Percentiles rank a stretch among this genome's conserved stretches.
phyloP scores from a whole-genome alignment of 164 flowering plant species.

The Macadamia tetraphylla region DNA sequence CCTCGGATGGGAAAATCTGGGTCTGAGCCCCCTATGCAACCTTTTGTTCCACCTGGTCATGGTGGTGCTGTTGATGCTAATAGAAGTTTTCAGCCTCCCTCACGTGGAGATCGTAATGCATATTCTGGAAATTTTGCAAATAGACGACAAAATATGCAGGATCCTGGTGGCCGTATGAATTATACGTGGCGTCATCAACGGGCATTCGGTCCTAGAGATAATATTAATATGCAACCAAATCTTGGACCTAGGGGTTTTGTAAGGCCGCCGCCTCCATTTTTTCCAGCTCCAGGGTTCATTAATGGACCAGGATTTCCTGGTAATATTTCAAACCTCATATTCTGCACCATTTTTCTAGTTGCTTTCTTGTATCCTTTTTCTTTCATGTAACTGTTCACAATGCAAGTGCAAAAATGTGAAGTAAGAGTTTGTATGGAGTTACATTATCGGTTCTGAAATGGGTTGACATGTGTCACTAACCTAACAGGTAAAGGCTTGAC shows the following conservation, averaged over 20 bases:
- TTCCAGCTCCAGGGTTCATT: slow-evolving; percentile 59
- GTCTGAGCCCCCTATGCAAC: slow-evolving; percentile 38
- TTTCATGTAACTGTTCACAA: background rate
- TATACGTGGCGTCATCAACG: slow-evolving; percentile 56
- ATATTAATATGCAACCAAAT: slow-evolving; percentile 42
- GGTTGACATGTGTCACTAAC: no score
- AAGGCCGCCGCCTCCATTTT: slow-evolving; percentile 51
- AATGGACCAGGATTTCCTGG: slow-evolving; percentile 66
- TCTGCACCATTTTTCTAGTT: background rate
- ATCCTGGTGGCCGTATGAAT: slow-evolving; percentile 45
- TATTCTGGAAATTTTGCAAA: slow-evolving; percentile 34
- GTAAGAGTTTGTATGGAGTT: no score
- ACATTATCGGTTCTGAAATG: no score
- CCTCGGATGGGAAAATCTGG: slow-evolving; percentile 38
- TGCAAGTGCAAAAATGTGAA: no score
- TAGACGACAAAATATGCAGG: slow-evolving; percentile 51
- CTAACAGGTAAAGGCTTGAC: no score
- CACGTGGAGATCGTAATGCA: slow-evolving; percentile 45
- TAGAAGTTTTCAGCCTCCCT: slow-evolving; percentile 42
- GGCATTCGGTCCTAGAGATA: slow-evolving; percentile 42
- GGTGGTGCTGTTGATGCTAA: slow-evolving; percentile 31
- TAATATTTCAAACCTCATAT: slow-evolving; percentile 18
- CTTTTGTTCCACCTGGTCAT: slow-evolving; percentile 47
- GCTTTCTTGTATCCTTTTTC: background rate
- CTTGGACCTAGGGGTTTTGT: slow-evolving; percentile 54